Base-by-base conservation (phyloP, 2,329 filamentous ascomycete genomes). In the Fusarium begoniae region DNA sequence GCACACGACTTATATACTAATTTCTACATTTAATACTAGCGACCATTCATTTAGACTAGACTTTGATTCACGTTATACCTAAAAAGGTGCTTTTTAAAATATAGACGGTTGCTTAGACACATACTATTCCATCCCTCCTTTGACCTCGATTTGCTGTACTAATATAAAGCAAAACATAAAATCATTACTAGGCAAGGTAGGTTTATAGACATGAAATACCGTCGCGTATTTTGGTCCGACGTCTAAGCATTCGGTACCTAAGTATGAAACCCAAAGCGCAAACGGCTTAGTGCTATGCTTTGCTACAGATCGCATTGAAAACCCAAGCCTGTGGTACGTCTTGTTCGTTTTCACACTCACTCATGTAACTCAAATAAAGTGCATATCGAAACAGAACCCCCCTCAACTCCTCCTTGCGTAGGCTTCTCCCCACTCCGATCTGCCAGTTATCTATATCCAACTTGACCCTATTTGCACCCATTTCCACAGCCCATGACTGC, bases 351-450 rank as follows among this genome's bases (percentile, higher is more conserved):
- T 75, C 67, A 8, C 78, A 75, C 12, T 63, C 62, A 22, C 76
- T 72, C n/a, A 75, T 40, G 40, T 83, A 83, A 64, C 81, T 83
- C 58, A 82, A 60, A 53, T 82, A 82, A 59, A 83, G 66, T 5
- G 81, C 78, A 73, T 82, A 83, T 51, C 81, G 78, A 63, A 83
- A 83, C 74, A 82, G 57, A 8, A 76, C 74, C 41, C 74, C 74
- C 41, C 77, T 74, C 26, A 83, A 48, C 18, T 62, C 61, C 2
- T 76, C 70, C 57, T 81, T 73, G 3, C 74, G 68, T 11, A 80
- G 35, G 14, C 69, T 54, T 44, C 75, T 74, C 8, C 70, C 75
- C 26, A 81, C 56, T n/a, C 63, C 61, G 20, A 50, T 60, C 67
- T 67, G 78, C 77, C 64, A 77, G 8, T 12, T 59, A 14, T 47